Evolutionary conservation across 2,329 filamentous ascomycete species (phyloP), one percentile per base, ranked within the genome.

Genomic region (Hypoxylon rubiginosum): DNA sequence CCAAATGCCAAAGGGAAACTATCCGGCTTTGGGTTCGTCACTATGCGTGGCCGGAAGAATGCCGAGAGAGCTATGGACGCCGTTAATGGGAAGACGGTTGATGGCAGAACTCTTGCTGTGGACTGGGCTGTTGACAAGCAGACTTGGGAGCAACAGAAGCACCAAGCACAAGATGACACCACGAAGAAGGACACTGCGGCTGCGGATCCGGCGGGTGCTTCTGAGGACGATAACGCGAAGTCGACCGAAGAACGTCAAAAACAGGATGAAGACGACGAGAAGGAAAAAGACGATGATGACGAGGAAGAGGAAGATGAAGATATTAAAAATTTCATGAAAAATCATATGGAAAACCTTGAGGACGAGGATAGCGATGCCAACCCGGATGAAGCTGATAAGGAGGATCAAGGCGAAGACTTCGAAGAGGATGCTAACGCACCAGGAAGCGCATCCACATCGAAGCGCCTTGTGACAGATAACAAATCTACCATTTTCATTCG

Each of bases 41-140:
- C 95, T 10, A 85, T 99, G 79, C 87, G 94, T 64, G 93, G 94
- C 45, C 90, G 86, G 75, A 95, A 94, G 80, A 97, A 98, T 79
- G 95, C 96, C 0, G 92, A 98, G 79, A 93, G 90, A 77, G 96
- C 96, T 1, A 84, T 99, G 62, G 89, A 91, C 64, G 89, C 86
- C 21, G 84, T 98, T 71, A 99, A 98, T 79, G 96, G 95, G 63
- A 97, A 93, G 77, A 88, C 92, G 66, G 86, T 99, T 19, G 94
- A 97, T 77, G 96, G 94, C 1, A 88, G 96, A 73, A 91, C 90
- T 8, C 80, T 99, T 66, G 96, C 95, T 28, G 96, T 99, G 6
- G 96, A 99, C 81, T 99, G 93, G 93, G 95, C 97, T 32, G 94
- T 98, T 3, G 93, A 97, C 66, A 97, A 97, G 82, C 86, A 90